Conservation (phyloP, 192 early-diverging fungal species). For the Linderina pennispora region DNA sequence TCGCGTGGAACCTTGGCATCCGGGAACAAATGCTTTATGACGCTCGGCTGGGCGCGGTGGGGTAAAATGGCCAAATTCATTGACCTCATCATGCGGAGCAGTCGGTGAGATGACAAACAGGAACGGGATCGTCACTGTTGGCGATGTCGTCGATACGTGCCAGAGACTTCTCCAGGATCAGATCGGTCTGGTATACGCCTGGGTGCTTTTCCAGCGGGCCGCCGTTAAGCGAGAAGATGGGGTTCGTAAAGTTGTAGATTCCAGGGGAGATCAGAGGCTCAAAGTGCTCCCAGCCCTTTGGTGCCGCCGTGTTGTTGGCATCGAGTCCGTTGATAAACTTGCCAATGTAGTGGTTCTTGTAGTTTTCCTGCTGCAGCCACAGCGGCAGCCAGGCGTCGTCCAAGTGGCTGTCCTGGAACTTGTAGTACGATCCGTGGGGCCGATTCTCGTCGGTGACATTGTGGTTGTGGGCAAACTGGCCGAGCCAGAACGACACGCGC, state of each 20-base stretch:
- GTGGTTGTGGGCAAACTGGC: slow-evolving; percentile 60
- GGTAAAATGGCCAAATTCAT: slow-evolving; percentile 22
- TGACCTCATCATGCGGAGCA: slow-evolving; percentile 55
- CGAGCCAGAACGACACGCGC: slow-evolving; percentile 51
- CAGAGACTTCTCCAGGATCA: slow-evolving; percentile 48
- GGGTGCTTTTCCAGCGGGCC: slow-evolving; percentile 43
- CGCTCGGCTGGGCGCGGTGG: slow-evolving; percentile 55
- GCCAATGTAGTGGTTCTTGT: slow-evolving; percentile 61
- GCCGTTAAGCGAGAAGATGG: slow-evolving; percentile 56
- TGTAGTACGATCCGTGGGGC: slow-evolving; percentile 39
- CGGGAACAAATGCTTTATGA: slow-evolving; percentile 51
- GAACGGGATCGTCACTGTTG: slow-evolving; percentile 42
- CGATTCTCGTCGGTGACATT: slow-evolving; percentile 22
- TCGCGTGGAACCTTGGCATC: slow-evolving; percentile 49
- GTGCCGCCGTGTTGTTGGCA: slow-evolving; percentile 18
- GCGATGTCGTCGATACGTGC: slow-evolving; percentile 39
- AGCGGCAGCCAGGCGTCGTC: slow-evolving; percentile 47
- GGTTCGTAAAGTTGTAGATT: slow-evolving; percentile 51
- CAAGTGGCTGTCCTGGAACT: slow-evolving; percentile 28
- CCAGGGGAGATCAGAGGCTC: slow-evolving; percentile 50
- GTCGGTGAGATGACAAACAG: slow-evolving; percentile 52
- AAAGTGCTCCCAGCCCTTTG: slow-evolving; percentile 38
- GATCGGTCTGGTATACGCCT: slow-evolving; percentile 52
- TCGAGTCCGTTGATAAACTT: slow-evolving; percentile 56
- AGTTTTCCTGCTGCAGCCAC: slow-evolving; percentile 53